A percentile compares a stretch with the other conserved stretches of the same genome.
phyloP scores from a whole-genome alignment of 2,329 filamentous ascomycete species.

The Fusarium tjaetaba region DNA sequence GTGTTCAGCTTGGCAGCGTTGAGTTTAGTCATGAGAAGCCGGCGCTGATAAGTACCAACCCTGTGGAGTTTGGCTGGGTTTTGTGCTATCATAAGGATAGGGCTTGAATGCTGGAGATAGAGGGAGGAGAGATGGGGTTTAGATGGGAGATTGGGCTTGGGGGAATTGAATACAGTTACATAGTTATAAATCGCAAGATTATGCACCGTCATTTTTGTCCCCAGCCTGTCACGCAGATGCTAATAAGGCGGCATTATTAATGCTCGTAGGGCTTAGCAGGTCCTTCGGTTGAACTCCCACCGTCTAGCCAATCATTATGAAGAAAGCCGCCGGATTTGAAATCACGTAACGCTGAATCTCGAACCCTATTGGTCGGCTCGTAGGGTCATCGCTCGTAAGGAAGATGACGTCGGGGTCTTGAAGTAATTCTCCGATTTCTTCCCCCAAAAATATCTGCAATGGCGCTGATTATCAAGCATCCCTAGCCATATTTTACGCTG shows the following conservation, averaged over 20 bases:
- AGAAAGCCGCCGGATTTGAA: not conserved
- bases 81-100: slow-evolving; percentile 22
- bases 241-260: not conserved
- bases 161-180: not conserved
- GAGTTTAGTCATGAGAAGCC: slow-evolving; percentile 23
- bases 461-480: not conserved
- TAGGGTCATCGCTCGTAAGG: not conserved
- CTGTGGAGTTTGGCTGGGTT: slow-evolving; percentile 28
- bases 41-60: slow-evolving; percentile 27
- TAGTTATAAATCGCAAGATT: not conserved
- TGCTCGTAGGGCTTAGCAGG: not conserved
- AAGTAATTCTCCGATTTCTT: not conserved
- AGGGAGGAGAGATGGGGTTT: no score
- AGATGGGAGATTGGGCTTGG: no score
- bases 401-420: not conserved
- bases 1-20: slow-evolving; percentile 20
- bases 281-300: not conserved
- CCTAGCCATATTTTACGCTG: not conserved
- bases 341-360: fast-evolving
- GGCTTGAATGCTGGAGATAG: no score
- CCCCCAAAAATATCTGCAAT: not conserved
- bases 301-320: not conserved
- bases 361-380: not conserved
- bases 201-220: fast-evolving
- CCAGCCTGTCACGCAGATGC: no score